Percentiles rank a stretch among this genome's conserved stretches.
Conservation (phyloP, 2,329 filamentous ascomycete species). For the Polytolypa hystricis region DNA sequence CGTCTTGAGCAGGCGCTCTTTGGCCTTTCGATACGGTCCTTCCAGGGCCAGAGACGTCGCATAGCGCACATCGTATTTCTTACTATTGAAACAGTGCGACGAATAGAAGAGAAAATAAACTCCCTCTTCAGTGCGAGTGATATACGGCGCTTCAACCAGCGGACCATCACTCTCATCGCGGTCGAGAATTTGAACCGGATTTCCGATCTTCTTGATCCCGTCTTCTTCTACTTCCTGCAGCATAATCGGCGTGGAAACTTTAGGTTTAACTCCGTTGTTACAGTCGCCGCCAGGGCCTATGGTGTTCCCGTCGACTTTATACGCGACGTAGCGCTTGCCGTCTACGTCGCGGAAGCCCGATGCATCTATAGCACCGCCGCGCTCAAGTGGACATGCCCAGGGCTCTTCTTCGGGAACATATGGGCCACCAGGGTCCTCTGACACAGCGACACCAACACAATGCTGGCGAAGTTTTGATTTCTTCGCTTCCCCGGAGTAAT, state of each 20-base stretch:
- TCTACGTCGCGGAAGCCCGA: conserved; percentile 47
- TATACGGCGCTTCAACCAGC: conserved; percentile 50
- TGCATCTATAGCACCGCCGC: conserved; percentile 54
- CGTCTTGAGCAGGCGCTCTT: conserved; percentile 24
- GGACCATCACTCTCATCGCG: conserved; percentile 53
- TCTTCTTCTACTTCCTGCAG: conserved; percentile 31
- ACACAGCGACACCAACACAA: conserved; percentile 49
- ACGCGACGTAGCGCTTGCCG: conserved; percentile 48
- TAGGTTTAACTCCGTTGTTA: conserved; percentile 32
- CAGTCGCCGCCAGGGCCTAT: conserved; percentile 38
- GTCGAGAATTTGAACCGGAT: conserved; percentile 47
- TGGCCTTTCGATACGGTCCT: conserved; percentile 29
- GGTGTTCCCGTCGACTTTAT: conserved; percentile 57
- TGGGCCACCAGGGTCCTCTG: conserved; percentile 38
- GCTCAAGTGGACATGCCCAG: conserved; percentile 41
- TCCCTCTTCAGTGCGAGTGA: conserved; percentile 32
- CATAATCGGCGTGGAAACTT: conserved; percentile 29
- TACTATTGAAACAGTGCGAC: conserved; percentile 46
- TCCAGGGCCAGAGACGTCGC: conserved; percentile 36
- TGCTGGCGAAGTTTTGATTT: conserved; percentile 34
- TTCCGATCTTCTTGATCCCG: conserved; percentile 44
- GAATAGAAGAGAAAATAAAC: conserved; percentile 53
- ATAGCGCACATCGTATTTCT: conserved; percentile 49
- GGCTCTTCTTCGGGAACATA: conserved; percentile 40
- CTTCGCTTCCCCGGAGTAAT: conserved; percentile 44